A percentile compares a stretch with the other conserved stretches of the same genome.
These are phyloP conservation scores for Thermomucor indicae-seudaticae DNA, from an alignment of 371 early-diverging fungal species.

Conservation along the genomic window DNA sequence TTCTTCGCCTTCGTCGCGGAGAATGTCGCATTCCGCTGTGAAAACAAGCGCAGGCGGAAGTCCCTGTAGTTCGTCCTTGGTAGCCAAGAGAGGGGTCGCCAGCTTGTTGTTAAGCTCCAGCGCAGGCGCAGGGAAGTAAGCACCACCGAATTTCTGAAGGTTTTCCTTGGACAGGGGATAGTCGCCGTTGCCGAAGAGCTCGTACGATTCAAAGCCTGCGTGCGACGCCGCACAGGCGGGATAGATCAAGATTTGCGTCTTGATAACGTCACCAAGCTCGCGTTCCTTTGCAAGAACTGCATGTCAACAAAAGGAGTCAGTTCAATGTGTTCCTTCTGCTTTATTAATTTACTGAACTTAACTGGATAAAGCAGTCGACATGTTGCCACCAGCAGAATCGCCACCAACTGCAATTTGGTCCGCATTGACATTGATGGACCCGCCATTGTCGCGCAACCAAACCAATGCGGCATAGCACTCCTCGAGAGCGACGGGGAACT, in stretches of 20 bases:
- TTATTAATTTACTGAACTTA: neutral
- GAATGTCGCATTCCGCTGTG: slow-evolving; percentile 15
- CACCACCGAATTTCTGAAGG: neutral
- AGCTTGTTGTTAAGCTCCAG: slow-evolving; percentile 1
- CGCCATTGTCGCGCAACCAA: slow-evolving; percentile 9
- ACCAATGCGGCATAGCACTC: slow-evolving; percentile 18
- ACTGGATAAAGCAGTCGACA: slow-evolving; percentile 3
- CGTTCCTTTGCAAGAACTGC: slow-evolving; percentile 16
- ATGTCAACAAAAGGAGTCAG: neutral
- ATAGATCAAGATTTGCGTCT: slow-evolving; percentile 16
- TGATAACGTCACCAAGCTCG: slow-evolving; percentile 10
- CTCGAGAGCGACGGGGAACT: slow-evolving; percentile 20
- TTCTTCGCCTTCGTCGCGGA: slow-evolving; percentile 18
- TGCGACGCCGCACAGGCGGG: slow-evolving; percentile 2
- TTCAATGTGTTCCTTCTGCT: neutral
- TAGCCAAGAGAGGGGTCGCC: slow-evolving; percentile 4
- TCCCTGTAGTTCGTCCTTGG: slow-evolving; percentile 10
- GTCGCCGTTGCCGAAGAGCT: slow-evolving; percentile 9
- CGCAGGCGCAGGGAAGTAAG: neutral
- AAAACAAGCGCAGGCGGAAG: slow-evolving; percentile 16
- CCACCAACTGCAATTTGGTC: slow-evolving; percentile 11
- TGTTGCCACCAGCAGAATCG: slow-evolving; percentile 16
- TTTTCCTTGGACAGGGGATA: slow-evolving; percentile 2
- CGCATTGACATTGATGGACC: slow-evolving; percentile 7
- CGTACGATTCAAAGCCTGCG: slow-evolving; percentile 2